Evolutionary conservation across 768 basidiomycete genomes (phyloP).

Genomic region (Pholiota conissans): DNA sequence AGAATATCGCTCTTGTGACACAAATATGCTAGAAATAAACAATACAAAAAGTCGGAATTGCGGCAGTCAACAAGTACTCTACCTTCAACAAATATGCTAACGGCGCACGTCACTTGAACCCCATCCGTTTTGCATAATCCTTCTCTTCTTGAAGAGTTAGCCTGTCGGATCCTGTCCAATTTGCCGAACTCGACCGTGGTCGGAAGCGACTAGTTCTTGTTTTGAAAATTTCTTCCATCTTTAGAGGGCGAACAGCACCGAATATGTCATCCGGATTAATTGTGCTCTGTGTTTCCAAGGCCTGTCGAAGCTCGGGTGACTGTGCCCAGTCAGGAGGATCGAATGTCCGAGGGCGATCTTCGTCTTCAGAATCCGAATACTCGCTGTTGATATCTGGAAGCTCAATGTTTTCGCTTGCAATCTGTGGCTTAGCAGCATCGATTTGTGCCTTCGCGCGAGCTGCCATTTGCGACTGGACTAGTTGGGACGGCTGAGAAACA

Average conservation of each 20-base stretch:
- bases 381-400: conserved; percentile 96
- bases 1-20: too few relatives aligned
- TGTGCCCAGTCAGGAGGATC: conserved; percentile 89
- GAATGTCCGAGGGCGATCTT: conserved; percentile 71
- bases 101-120: conserved; percentile 50
- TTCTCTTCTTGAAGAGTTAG: conserved; percentile 82
- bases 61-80: too few relatives aligned
- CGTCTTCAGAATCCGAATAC: conserved; percentile 95
- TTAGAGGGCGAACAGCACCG: conserved; percentile 80
- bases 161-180: conserved; percentile 93
- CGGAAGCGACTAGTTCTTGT: conserved; percentile 77
- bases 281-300: conserved; percentile 79
- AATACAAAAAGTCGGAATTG: too few relatives aligned
- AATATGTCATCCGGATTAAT: conserved; percentile 92
- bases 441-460: conserved; percentile 68
- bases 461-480: conserved; percentile 69
- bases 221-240: conserved; percentile 94
- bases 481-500: conserved; percentile 57
- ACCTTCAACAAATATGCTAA: too few relatives aligned
- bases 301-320: conserved; percentile 80
- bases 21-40: too few relatives aligned
- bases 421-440: conserved; percentile 54
- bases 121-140: conserved; percentile 91
- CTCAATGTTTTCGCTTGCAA: conserved; percentile 81
- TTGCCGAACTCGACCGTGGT: conserved; percentile 90